Conservation (phyloP, 2,329 filamentous ascomycete genomes). For the Raffaelea albimanens region DNA sequence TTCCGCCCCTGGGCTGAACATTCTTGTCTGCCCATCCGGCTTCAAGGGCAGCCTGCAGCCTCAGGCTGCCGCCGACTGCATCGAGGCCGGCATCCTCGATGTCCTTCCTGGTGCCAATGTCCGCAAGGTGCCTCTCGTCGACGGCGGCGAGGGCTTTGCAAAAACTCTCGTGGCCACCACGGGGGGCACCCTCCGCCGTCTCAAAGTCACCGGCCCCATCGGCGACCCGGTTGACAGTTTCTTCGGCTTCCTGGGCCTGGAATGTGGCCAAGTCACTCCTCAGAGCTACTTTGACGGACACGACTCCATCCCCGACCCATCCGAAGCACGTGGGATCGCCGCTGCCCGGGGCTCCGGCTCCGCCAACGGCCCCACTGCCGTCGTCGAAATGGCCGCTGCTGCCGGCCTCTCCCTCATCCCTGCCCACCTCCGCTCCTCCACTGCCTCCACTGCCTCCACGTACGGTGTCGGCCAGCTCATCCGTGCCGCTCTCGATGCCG, state of each 20-base stretch:
- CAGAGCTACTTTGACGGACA: no score
- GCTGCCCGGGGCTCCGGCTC: no score
- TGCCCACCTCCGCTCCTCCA: not conserved
- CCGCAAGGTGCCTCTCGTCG: not conserved
- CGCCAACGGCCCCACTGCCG: not conserved
- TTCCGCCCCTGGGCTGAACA: no score
- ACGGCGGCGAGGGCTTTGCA: not conserved
- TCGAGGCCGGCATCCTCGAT: not conserved
- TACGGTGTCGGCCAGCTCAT: not conserved
- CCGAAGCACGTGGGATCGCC: no score
- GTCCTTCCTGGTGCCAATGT: not conserved
- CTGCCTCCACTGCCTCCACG: not conserved
- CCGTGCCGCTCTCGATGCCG: not conserved
- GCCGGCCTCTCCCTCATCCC: not conserved
- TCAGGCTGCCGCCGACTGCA: not conserved
- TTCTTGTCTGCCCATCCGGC: not conserved
- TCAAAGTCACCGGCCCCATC: not conserved
- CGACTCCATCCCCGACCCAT: no score
- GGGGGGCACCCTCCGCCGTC: not conserved
- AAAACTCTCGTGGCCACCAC: not conserved
- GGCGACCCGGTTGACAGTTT: not conserved
- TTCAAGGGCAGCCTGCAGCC: not conserved
- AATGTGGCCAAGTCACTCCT: not conserved
- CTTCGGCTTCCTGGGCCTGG: not conserved
- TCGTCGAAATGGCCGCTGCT: not conserved